Base-by-base conservation (phyloP, 163 green algal species). In the Trebouxiophyceae sp. region DNA sequence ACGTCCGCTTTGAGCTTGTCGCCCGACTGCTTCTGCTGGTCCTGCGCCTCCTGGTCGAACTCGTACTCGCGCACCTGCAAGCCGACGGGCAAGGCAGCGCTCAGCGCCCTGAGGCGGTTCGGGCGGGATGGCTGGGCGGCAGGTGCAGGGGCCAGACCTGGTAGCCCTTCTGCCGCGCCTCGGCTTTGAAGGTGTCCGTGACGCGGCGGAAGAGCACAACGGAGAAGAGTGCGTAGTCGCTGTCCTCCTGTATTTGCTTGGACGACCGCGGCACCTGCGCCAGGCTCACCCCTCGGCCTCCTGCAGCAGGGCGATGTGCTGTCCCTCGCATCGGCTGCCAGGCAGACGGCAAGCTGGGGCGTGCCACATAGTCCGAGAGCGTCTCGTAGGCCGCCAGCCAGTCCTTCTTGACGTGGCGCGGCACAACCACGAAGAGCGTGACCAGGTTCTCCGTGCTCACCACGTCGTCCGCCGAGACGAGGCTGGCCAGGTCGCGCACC, bases 361-460 rank as follows among this genome's bases (percentile, higher is more conserved):
- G 57, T 67, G 92, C 93, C 71, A 99, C 86, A 72, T 92, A 97
- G 46, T 96, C 84, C 39, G 79, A 81, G 33, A 97, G 78, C 33
- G 71, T 88, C 76, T 98, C 93, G 69, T 99, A 99, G 5, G 46
- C 68, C 5, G 63, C 66, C 54, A 93, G 68, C 86, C 84, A 96
- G 2, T 98, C 94, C 50, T 84, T 81, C 24, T 87, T 63, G 12
- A 55, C 65, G 56, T 84, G 86, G 70, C 90, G 92, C 59, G 82
- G 63, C 8, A 98, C 86, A 39, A 97, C 81, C 24, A 96, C 87
- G 60, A 96, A 85, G 28, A 96, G 67, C 1, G 93, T 97, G 32
- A 65, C 77, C 29, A 99, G 69, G 82, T 98, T 95, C 72, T 99
- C 94, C 5, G 87, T 94, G 58, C 88, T 75, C 0, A 97, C 76